phyloP scores from a whole-genome alignment of 2,329 filamentous ascomycete genomes.

The Calycina herbarum region DNA sequence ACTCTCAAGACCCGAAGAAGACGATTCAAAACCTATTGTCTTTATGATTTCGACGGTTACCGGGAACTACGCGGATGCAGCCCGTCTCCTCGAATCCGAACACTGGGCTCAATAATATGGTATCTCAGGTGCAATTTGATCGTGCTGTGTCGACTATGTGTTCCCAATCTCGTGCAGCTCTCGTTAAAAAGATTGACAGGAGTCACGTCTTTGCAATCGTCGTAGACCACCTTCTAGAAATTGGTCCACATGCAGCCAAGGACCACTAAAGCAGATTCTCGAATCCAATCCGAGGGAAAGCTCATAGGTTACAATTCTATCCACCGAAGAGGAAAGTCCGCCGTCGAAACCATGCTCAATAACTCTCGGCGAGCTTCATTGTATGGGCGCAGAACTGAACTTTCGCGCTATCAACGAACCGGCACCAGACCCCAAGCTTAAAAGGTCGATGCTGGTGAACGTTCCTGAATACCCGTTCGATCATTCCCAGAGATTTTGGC shows the following conservation, averaged over 20 bases:
- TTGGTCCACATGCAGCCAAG: constrained; percentile 8
- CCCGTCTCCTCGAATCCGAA: constrained; percentile 29
- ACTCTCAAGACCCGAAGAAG: too few species aligned
- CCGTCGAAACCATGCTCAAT: too few species aligned
- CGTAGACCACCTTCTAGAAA: neutral
- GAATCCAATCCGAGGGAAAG: neutral
- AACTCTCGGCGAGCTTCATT: neutral
- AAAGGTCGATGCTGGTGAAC: constrained; percentile 37
- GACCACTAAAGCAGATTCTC: constrained; percentile 5
- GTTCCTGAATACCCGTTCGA: constrained; percentile 57
- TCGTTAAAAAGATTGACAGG: neutral
- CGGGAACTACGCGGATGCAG: constrained; percentile 22
- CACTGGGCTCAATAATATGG: constrained; percentile 50
- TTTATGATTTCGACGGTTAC: constrained; percentile 46
- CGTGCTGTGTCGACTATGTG: constrained; percentile 36
- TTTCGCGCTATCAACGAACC: neutral
- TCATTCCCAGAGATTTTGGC: constrained; percentile 51
- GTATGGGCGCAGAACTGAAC: too few species aligned
- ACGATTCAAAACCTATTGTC: neutral
- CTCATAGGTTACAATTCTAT: neutral
- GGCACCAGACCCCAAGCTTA: neutral
- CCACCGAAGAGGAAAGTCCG: neutral
- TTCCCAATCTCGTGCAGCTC: neutral
- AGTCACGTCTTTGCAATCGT: neutral
- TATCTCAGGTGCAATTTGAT: constrained; percentile 46